Percentiles rank a stretch among this genome's conserved stretches.
Evolutionary conservation across 2,329 filamentous ascomycete species (phyloP).

Genomic region (Hypocreales sp.): DNA sequence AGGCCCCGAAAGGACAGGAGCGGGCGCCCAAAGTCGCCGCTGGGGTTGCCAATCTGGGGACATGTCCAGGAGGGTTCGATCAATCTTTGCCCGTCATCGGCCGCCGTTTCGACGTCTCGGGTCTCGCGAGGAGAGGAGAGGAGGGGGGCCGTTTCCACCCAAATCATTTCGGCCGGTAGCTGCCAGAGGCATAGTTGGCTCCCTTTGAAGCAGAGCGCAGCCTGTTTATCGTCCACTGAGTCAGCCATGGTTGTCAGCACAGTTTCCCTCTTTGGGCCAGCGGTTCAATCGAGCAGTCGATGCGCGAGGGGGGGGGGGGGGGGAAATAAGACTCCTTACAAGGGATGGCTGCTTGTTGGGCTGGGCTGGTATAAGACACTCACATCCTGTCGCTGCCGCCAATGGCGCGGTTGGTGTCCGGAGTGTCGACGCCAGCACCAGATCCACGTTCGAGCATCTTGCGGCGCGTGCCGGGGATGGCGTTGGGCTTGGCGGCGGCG

Average conservation of each 20-base stretch:
- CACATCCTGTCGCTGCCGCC: constrained; percentile 89
- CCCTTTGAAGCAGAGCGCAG: constrained; percentile 71
- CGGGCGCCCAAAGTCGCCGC: constrained; percentile 1
- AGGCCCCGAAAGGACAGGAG: too few relatives aligned
- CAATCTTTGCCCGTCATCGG: too few relatives aligned
- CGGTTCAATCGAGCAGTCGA: too few relatives aligned
- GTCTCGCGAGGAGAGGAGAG: constrained; percentile 4
- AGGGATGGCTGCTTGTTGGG: constrained; percentile 36
- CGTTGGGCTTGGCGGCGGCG: constrained; percentile 53
- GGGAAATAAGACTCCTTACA: constrained; percentile 72
- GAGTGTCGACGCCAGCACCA: constrained; percentile 45
- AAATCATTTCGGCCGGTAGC: constrained; percentile 19
- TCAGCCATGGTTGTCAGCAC: constrained; percentile 61
- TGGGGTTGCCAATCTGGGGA: too few relatives aligned
- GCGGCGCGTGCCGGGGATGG: constrained; percentile 63
- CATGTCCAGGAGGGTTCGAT: too few relatives aligned
- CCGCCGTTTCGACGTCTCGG: constrained; percentile 2
- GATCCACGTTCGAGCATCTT: constrained; percentile 63
- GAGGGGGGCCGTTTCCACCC: constrained; percentile 10
- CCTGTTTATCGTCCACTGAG: constrained; percentile 74
- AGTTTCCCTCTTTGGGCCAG: constrained; percentile 52
- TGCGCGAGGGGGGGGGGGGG: constrained; percentile 72
- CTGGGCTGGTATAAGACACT: constrained; percentile 47
- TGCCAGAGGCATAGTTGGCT: constrained; percentile 30
- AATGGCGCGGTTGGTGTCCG: constrained; percentile 59